Conservation (phyloP, 192 early-diverging fungal genomes). For the Rhizoclosmatium globosum region DNA sequence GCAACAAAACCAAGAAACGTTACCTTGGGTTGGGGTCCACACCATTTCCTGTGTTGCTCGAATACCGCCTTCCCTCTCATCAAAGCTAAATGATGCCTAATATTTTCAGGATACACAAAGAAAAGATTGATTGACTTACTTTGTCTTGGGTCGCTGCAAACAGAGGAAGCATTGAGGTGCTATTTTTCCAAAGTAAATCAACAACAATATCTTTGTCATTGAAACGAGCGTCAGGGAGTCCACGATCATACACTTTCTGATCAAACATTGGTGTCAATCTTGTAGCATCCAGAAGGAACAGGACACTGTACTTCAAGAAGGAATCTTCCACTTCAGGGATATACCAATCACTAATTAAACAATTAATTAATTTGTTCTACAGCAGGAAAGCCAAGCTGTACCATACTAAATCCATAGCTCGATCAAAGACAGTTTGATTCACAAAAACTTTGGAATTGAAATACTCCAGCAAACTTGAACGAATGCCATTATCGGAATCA, state of each 20-base stretch:
- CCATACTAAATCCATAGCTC: constrained; percentile 4
- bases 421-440: constrained; percentile 17
- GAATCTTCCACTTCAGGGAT: constrained; percentile 67
- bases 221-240: constrained; percentile 74
- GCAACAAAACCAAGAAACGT: not conserved
- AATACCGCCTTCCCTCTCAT: constrained; percentile 29
- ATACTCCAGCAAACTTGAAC: constrained; percentile 42
- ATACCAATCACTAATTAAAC: constrained; percentile 49
- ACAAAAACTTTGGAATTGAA: constrained; percentile 37
- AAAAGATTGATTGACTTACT: constrained; percentile 36
- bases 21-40: constrained; percentile 50
- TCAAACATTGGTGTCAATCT: constrained; percentile 69
- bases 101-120: not conserved
- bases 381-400: not conserved
- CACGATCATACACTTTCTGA: constrained; percentile 66
- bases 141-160: constrained; percentile 62
- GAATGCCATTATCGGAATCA: constrained; percentile 49
- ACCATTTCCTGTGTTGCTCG: constrained; percentile 49
- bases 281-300: constrained; percentile 66
- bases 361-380: not conserved
- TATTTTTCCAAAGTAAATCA: constrained; percentile 64
- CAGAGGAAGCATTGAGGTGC: constrained; percentile 66
- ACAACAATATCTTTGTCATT: constrained; percentile 63
- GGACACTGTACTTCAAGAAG: constrained; percentile 66
- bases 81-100: not conserved